These are phyloP conservation scores for Saccharomyces jurei DNA, from an alignment of 805 yeast species.

Conservation along the genomic window DNA sequence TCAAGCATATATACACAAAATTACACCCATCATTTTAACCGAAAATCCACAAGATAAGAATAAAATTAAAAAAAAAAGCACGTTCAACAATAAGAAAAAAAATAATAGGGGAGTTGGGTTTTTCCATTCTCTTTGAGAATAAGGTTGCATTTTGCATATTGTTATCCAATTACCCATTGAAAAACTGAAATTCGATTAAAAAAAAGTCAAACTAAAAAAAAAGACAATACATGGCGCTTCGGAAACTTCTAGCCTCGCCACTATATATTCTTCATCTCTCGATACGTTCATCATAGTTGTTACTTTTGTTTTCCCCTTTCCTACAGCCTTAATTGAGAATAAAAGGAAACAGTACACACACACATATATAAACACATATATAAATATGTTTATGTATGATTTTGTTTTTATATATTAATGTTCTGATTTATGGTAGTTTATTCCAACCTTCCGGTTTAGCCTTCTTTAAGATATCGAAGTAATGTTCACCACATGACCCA, in stretches of 20 bases:
- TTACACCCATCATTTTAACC: background rate
- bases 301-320: background rate
- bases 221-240: background rate
- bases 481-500: conserved; percentile 56
- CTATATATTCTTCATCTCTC: background rate
- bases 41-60: background rate
- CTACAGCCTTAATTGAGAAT: background rate
- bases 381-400: background rate
- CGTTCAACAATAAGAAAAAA: background rate
- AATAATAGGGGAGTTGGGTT: background rate
- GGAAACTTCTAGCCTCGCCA: background rate
- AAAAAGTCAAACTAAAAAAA: background rate
- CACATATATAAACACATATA: too few species aligned
- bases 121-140: background rate
- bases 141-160: background rate
- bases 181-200: background rate
- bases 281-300: background rate
- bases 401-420: background rate
- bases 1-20: background rate
- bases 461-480: conserved; percentile 40
- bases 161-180: background rate
- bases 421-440: conserved; percentile 9
- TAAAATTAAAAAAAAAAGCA: background rate
- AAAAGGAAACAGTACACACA: background rate
- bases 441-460: conserved; percentile 59